A percentile compares a stretch with the other conserved stretches of the same genome.
Evolutionary conservation across 1,284 basidiomycete genomes (phyloP).

Genomic region (Moesziomyces sp.): DNA sequence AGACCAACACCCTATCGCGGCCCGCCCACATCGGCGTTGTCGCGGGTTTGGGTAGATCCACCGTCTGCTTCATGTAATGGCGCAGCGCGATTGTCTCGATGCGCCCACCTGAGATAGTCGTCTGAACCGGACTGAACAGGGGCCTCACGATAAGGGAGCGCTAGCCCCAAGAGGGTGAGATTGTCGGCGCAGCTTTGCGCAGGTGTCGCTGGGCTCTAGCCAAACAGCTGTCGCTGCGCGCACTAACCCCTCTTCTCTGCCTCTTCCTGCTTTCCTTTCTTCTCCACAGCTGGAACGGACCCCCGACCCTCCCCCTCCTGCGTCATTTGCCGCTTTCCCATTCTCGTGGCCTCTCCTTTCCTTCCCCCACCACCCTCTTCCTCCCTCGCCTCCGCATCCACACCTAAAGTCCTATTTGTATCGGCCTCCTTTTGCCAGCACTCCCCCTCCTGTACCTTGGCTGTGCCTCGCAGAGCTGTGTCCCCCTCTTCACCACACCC

Average conservation of each 20-base stretch:
- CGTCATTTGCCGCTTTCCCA: not conserved
- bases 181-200: not conserved
- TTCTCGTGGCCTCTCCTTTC: not conserved
- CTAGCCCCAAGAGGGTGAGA: too few relatives aligned
- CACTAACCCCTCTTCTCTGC: not conserved
- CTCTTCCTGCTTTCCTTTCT: not conserved
- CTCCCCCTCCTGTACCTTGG: not conserved
- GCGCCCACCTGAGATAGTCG: too few relatives aligned
- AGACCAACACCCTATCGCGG: too few relatives aligned
- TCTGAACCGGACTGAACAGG: too few relatives aligned
- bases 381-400: not conserved
- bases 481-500: not conserved
- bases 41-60: too few relatives aligned
- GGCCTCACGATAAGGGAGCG: too few relatives aligned
- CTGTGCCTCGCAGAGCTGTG: not conserved
- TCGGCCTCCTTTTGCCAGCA: too few relatives aligned
- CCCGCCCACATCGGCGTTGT: too few relatives aligned
- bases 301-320: not conserved
- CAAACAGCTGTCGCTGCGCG: not conserved
- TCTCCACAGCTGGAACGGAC: not conserved
- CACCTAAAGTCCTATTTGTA: not conserved
- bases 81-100: too few relatives aligned
- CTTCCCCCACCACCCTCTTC: not conserved
- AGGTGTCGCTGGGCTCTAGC: not conserved
- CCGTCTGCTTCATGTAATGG: too few relatives aligned